These are phyloP conservation scores for Fragaria nilgerrensis DNA, from an alignment of 306 rosid species.

Conservation along the genomic window DNA sequence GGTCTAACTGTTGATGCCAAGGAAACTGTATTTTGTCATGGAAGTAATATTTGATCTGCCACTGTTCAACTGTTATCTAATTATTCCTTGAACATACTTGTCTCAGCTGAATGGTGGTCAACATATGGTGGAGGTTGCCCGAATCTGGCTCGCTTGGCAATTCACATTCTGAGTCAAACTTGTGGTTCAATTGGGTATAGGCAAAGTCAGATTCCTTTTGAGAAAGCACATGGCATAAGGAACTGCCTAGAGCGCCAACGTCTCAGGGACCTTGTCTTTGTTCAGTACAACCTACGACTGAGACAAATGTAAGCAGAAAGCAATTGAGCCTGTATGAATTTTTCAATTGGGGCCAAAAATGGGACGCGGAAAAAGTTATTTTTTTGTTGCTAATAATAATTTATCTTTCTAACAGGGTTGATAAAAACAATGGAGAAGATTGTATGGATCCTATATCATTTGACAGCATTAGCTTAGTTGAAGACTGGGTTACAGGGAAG, in stretches of 20 bases:
- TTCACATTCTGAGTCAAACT: slow-evolving; percentile 85
- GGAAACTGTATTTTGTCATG: not conserved
- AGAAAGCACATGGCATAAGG: slow-evolving; percentile 51
- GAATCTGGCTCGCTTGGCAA: slow-evolving; percentile 73
- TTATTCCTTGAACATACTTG: slow-evolving; percentile 21
- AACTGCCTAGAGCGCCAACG: slow-evolving; percentile 78
- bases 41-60: slow-evolving; percentile 10
- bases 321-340: slow-evolving; percentile 4
- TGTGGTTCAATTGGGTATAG: slow-evolving; percentile 52
- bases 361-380: slow-evolving; percentile 14
- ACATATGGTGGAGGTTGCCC: slow-evolving; percentile 92
- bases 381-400: slow-evolving; percentile 16
- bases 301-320: slow-evolving; percentile 36
- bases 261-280: slow-evolving; percentile 72
- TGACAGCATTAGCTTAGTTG: slow-evolving; percentile 40
- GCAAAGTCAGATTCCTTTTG: slow-evolving; percentile 52
- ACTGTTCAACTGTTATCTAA: slow-evolving; percentile 6
- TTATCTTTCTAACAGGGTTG: slow-evolving; percentile 44
- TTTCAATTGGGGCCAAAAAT: slow-evolving; percentile 19
- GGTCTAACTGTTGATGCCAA: not conserved
- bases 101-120: slow-evolving; percentile 96
- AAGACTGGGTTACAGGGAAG: slow-evolving; percentile 68
- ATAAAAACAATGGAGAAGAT: slow-evolving; percentile 48
- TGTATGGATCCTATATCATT: slow-evolving; percentile 61
- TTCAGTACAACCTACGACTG: slow-evolving; percentile 48